Percentiles rank a stretch among this genome's conserved stretches.
Evolutionary conservation across 2,329 filamentous ascomycete genomes (phyloP).

Genomic region (Colletotrichum sp.): DNA sequence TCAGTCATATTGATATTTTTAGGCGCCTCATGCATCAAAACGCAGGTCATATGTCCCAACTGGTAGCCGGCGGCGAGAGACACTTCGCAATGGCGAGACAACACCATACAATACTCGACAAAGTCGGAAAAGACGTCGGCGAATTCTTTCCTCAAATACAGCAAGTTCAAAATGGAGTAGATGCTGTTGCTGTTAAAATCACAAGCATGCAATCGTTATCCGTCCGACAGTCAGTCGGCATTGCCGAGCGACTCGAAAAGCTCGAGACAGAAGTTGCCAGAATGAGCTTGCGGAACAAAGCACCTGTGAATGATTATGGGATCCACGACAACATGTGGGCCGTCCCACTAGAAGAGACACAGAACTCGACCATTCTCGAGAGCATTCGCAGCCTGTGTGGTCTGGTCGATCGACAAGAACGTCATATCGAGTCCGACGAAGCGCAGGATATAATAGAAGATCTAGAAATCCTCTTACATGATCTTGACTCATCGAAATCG

Average conservation of each 20-base stretch:
- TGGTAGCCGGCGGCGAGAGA: not conserved
- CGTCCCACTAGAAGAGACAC: too few species aligned
- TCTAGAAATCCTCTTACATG: too few species aligned
- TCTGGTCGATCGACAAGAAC: not conserved
- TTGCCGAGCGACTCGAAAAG: too few species aligned
- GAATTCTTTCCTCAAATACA: too few species aligned
- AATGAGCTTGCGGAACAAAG: not conserved
- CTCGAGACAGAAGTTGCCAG: not conserved
- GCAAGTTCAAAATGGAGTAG: accelerated
- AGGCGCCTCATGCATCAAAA: not conserved
- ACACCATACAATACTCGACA: too few species aligned
- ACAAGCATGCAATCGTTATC: too few species aligned
- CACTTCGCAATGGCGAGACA: not conserved
- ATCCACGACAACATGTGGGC: not conserved
- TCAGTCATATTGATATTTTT: not conserved
- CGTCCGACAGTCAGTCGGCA: too few species aligned
- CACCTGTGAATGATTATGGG: not conserved
- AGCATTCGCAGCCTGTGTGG: not conserved
- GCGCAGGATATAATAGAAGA: not conserved
- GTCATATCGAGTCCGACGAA: not conserved
- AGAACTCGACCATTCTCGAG: not conserved
- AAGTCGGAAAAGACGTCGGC: too few species aligned
- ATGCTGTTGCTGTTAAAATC: too few species aligned
- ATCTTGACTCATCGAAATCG: too few species aligned
- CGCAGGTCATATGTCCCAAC: not conserved